These are phyloP conservation scores for Syncephalastrum sp. DNA, from an alignment of 371 early-diverging fungal species.

Conservation along the genomic window DNA sequence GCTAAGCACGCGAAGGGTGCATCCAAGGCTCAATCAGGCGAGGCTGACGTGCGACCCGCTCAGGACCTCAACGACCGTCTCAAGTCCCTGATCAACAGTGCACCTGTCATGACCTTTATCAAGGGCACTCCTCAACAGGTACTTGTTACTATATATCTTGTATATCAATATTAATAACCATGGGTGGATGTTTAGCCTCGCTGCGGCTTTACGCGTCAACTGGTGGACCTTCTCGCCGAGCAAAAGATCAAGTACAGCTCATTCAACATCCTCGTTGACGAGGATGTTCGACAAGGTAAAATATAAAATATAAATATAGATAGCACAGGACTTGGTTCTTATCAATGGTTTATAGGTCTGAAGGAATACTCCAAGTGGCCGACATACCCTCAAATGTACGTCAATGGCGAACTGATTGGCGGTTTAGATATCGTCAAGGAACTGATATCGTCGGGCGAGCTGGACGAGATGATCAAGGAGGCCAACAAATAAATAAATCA, in stretches of 20 bases:
- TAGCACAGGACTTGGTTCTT: not conserved
- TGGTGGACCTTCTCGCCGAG: slow-evolving; percentile 67
- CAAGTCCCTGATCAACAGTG: slow-evolving; percentile 65
- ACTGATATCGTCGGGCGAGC: slow-evolving; percentile 76
- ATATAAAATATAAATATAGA: not conserved
- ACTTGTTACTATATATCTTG: slow-evolving; percentile 6
- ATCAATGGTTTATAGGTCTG: slow-evolving; percentile 54
- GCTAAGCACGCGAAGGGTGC: slow-evolving; percentile 71
- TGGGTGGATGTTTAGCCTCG: slow-evolving; percentile 42
- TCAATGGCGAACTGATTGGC: slow-evolving; percentile 96
- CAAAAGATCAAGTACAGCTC: slow-evolving; percentile 73
- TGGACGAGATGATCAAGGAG: slow-evolving; percentile 50
- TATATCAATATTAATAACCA: slow-evolving; percentile 26
- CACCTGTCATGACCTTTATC: slow-evolving; percentile 88
- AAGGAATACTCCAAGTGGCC: slow-evolving; percentile 97
- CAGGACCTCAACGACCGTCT: slow-evolving; percentile 69
- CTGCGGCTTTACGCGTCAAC: slow-evolving; percentile 78
- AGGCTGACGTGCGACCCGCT: slow-evolving; percentile 22
- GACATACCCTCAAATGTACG: slow-evolving; percentile 97
- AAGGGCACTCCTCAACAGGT: slow-evolving; percentile 86
- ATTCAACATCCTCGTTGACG: slow-evolving; percentile 90
- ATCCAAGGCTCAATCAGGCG: slow-evolving; percentile 28
- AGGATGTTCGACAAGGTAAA: slow-evolving; percentile 80
- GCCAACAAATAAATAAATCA: not conserved
- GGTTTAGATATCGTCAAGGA: slow-evolving; percentile 96